These are phyloP conservation scores for Furcasterigmium furcatum DNA, from an alignment of 2,329 filamentous ascomycete genomes.

Conservation along the genomic window DNA sequence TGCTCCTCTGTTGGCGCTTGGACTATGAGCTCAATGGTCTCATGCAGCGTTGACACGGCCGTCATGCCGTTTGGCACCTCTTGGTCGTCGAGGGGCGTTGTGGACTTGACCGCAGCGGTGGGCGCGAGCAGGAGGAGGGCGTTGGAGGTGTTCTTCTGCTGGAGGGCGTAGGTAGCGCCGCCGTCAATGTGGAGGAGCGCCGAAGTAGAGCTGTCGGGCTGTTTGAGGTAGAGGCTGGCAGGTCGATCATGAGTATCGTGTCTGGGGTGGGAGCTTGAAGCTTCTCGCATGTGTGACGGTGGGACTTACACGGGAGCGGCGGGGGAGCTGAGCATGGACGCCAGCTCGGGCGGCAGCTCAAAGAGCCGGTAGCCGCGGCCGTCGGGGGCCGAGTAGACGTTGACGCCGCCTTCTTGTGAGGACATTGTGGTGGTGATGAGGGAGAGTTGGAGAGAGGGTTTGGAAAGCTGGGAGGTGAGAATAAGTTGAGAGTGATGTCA, in stretches of 20 bases:
- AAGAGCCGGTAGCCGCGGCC: slow-evolving; percentile 55
- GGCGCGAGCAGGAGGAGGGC: slow-evolving; percentile 54
- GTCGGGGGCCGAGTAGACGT: slow-evolving; percentile 46
- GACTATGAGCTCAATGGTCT: slow-evolving; percentile 58
- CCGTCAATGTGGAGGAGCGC: neutral
- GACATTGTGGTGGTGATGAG: slow-evolving; percentile 31
- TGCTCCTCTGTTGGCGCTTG: slow-evolving; percentile 16
- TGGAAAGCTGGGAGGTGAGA: neutral
- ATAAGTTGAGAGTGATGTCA: neutral
- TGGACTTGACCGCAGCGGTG: slow-evolving; percentile 10
- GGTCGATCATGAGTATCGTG: slow-evolving; percentile 6
- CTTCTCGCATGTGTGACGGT: too few relatives aligned
- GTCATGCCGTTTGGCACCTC: slow-evolving; percentile 31
- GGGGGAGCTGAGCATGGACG: slow-evolving; percentile 50
- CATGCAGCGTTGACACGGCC: slow-evolving; percentile 54
- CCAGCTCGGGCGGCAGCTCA: slow-evolving; percentile 58
- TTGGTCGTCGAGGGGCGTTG: neutral
- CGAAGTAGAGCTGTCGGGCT: slow-evolving; percentile 1
- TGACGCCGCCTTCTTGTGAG: slow-evolving; percentile 45
- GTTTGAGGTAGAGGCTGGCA: slow-evolving; percentile 2
- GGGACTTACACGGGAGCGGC: slow-evolving; percentile 47
- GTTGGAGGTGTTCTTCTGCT: slow-evolving; percentile 67
- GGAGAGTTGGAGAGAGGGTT: neutral
- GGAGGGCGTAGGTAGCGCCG: slow-evolving; percentile 51
- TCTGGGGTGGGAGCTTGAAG: slow-evolving; percentile 1